A percentile compares a stretch with the other conserved stretches of the same genome.
These are phyloP conservation scores for Aspergillus funiculosus DNA, from an alignment of 495 filamentous ascomycete genomes.

Conservation along the genomic window DNA sequence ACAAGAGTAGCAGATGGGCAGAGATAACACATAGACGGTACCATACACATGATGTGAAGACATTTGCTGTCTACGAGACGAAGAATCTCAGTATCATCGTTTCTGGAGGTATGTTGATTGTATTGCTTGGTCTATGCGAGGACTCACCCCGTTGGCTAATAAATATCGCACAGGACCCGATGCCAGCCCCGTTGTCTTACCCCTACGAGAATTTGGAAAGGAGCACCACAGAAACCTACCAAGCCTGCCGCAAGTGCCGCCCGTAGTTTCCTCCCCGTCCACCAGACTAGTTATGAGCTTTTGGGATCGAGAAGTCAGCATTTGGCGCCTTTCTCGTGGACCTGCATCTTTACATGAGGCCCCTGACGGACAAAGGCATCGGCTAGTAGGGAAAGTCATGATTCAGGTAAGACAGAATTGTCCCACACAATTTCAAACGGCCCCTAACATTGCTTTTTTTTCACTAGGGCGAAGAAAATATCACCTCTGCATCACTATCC, in stretches of 20 bases:
- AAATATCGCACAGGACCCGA: constrained; percentile 62
- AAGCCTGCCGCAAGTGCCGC: constrained; percentile 69
- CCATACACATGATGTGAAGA: constrained; percentile 90
- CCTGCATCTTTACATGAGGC: constrained; percentile 39
- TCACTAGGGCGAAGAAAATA: constrained; percentile 71
- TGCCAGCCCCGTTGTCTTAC: constrained; percentile 71
- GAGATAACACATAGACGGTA: constrained; percentile 76
- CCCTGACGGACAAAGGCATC: constrained; percentile 42
- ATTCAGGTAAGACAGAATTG: constrained; percentile 43
- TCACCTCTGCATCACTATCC: constrained; percentile 72
- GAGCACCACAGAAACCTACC: constrained; percentile 77
- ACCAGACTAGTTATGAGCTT: constrained; percentile 76
- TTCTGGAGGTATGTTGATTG: constrained; percentile 65
- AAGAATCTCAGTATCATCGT: constrained; percentile 78
- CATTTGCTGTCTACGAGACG: constrained; percentile 85
- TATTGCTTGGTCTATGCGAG: too few relatives aligned
- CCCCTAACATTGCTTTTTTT: background rate
- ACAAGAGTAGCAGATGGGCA: constrained; percentile 64
- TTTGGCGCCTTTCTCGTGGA: constrained; percentile 63
- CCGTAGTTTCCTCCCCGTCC: constrained; percentile 61
- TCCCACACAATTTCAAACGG: background rate
- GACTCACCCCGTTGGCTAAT: background rate
- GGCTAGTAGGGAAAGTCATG: constrained; percentile 64
- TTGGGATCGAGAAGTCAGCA: constrained; percentile 83
- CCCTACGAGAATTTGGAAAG: constrained; percentile 70